A percentile compares a stretch with the other conserved stretches of the same genome.
These are phyloP conservation scores for Powellomyces hirtus DNA, from an alignment of 192 early-diverging fungal species.

Conservation along the genomic window DNA sequence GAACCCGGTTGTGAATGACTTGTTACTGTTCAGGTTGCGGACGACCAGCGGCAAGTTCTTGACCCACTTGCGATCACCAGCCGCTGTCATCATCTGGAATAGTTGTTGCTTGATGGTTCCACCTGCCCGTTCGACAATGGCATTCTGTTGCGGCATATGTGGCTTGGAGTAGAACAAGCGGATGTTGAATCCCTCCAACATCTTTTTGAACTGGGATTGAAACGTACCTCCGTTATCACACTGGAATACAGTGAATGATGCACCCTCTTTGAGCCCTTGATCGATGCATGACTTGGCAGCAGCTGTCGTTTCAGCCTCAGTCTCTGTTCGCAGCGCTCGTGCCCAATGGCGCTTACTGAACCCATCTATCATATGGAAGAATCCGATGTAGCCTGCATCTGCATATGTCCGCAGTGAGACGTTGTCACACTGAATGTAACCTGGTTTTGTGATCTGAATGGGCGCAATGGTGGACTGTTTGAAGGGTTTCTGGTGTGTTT, in stretches of 20 bases:
- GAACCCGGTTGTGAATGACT: background rate
- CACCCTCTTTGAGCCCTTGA: background rate
- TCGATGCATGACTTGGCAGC: background rate
- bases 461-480: conserved; percentile 1
- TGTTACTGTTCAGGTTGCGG: conserved; percentile 2
- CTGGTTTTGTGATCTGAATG: background rate
- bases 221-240: background rate
- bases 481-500: conserved; percentile 11
- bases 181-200: background rate
- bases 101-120: background rate
- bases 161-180: background rate
- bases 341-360: conserved; percentile 8
- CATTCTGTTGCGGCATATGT: background rate
- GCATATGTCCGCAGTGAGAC: background rate
- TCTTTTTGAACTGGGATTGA: background rate
- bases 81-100: background rate
- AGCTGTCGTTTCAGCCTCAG: background rate
- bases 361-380: conserved; percentile 6
- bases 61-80: background rate
- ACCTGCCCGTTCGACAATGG: background rate
- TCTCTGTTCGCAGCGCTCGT: background rate
- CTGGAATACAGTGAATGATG: background rate
- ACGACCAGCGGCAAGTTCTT: background rate
- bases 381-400: background rate
- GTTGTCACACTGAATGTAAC: conserved; percentile 1